Percentiles rank a stretch among this genome's conserved stretches.
These are phyloP conservation scores for Cantharellus anzutake DNA, from an alignment of 768 basidiomycete genomes.

Conservation along the genomic window DNA sequence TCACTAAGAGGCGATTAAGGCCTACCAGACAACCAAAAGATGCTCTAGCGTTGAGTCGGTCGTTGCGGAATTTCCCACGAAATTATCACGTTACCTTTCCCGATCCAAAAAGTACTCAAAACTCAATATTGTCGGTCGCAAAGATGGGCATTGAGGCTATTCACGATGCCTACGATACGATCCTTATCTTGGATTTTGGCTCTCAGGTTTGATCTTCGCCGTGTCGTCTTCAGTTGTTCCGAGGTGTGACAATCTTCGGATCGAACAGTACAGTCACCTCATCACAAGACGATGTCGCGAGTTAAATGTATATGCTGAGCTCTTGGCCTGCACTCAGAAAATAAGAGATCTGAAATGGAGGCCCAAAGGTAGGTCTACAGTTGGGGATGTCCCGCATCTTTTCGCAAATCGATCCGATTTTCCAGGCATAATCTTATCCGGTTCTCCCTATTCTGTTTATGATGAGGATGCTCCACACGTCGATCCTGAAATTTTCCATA, in stretches of 20 bases:
- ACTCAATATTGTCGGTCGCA: too few relatives aligned
- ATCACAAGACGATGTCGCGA: constrained; percentile 97
- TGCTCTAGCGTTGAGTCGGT: too few relatives aligned
- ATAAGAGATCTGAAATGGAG: constrained; percentile 77
- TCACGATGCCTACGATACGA: constrained; percentile 87
- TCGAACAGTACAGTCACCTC: constrained; percentile 78
- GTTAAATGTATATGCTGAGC: constrained; percentile 90
- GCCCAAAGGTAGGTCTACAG: constrained; percentile 53
- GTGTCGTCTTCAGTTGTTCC: not conserved
- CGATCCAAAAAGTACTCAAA: too few relatives aligned
- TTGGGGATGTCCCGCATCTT: not conserved
- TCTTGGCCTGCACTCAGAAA: constrained; percentile 90
- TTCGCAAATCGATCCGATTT: not conserved
- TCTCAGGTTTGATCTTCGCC: constrained; percentile 49
- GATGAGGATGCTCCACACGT: constrained; percentile 84
- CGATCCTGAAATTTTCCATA: constrained; percentile 75
- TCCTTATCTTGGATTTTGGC: constrained; percentile 93
- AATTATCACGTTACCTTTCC: too few relatives aligned
- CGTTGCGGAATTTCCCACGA: too few relatives aligned
- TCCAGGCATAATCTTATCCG: constrained; percentile 84
- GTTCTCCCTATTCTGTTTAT: constrained; percentile 98
- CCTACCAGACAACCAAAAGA: too few relatives aligned
- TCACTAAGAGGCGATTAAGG: too few relatives aligned
- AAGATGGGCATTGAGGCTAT: constrained; percentile 22
- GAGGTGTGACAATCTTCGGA: not conserved